phyloP scores from a whole-genome alignment of 768 basidiomycete genomes.

The Russula brevipes region DNA sequence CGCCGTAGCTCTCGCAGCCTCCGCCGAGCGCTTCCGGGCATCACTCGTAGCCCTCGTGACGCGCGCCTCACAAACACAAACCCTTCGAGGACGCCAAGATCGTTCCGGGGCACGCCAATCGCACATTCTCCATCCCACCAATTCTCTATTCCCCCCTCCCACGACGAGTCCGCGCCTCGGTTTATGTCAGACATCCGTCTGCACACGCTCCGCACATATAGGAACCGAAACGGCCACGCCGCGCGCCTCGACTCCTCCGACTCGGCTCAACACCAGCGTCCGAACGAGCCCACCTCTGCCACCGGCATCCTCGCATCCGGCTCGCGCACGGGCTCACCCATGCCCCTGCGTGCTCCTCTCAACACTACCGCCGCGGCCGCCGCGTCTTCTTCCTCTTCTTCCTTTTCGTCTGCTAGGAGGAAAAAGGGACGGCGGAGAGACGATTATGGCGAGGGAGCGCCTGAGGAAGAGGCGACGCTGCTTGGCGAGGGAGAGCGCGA shows the following conservation, averaged over 20 bases:
- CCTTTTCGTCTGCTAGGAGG: constrained; percentile 12
- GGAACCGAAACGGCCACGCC: constrained; percentile 14
- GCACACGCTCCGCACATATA: constrained; percentile 14
- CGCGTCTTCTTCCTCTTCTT: neutral
- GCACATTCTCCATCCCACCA: neutral
- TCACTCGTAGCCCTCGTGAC: no score
- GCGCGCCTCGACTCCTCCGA: constrained; percentile 6
- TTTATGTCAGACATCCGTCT: constrained; percentile 25
- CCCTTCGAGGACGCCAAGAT: constrained; percentile 39
- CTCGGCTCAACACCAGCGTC: neutral
- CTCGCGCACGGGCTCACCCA: constrained; percentile 14
- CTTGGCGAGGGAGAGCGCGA: constrained; percentile 30
- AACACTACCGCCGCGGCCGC: neutral
- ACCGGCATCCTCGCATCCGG: neutral
- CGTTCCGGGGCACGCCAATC: no score
- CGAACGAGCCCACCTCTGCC: neutral
- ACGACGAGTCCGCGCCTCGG: constrained; percentile 16
- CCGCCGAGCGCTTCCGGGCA: no score
- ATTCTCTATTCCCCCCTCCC: neutral
- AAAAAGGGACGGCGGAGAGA: constrained; percentile 18
- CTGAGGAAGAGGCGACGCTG: constrained; percentile 21
- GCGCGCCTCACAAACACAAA: constrained; percentile 26
- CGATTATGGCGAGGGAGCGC: constrained; percentile 16
- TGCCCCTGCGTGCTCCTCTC: constrained; percentile 13
- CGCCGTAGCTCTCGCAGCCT: no score